Conservation (phyloP, 2,329 filamentous ascomycete species). For the Seiridium cupressi region DNA sequence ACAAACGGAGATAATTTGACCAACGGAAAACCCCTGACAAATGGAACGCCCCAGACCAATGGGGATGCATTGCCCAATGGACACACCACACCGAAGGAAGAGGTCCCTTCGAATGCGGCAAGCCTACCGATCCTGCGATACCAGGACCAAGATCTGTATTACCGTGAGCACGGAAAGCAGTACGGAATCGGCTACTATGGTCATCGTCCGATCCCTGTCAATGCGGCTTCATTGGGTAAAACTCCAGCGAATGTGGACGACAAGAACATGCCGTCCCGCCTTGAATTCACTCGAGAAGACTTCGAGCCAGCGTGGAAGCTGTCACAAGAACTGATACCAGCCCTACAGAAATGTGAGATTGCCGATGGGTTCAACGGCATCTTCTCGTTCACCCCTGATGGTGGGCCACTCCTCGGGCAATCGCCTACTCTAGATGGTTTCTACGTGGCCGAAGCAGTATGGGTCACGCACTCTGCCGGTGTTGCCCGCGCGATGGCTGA, state of each 20-base stretch:
- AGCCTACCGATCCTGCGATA: conserved; percentile 58
- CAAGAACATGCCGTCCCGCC: conserved; percentile 61
- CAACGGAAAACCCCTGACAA: neutral
- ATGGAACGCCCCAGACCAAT: conserved; percentile 10
- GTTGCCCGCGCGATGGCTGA: conserved; percentile 61
- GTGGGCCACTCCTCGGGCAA: conserved; percentile 57
- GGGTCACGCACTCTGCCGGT: conserved; percentile 65
- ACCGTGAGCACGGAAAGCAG: conserved; percentile 61
- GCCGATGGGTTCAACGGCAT: conserved; percentile 64
- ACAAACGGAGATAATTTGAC: conserved; percentile 16
- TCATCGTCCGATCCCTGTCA: conserved; percentile 59
- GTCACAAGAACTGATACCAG: conserved; percentile 52
- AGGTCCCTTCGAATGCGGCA: conserved; percentile 40
- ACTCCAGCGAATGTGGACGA: conserved; percentile 55
- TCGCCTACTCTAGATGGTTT: conserved; percentile 59
- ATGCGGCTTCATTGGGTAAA: conserved; percentile 49
- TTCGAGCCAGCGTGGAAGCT: conserved; percentile 60
- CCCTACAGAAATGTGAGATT: conserved; percentile 47
- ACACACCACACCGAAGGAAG: neutral
- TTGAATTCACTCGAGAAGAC: conserved; percentile 58
- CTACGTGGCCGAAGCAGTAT: conserved; percentile 64
- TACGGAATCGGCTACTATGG: conserved; percentile 65
- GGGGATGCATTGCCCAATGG: neutral
- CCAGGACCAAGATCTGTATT: conserved; percentile 64
- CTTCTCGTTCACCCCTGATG: conserved; percentile 66